Percentiles rank a stretch among this genome's conserved stretches.
phyloP scores from a whole-genome alignment of 805 yeast species.

The Schwanniomyces polymorphus region DNA sequence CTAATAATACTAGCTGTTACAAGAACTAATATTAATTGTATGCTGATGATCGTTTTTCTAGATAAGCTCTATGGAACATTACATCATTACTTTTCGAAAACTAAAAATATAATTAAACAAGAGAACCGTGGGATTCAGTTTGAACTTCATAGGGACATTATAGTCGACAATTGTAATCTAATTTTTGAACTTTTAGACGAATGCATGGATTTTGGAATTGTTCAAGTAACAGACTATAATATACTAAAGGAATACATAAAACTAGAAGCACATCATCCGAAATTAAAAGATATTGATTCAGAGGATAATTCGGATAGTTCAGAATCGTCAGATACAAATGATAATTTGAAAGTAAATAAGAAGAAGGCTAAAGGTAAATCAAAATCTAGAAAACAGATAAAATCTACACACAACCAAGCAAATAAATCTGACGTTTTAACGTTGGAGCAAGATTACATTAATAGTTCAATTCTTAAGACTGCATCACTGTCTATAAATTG shows the following conservation, averaged over 20 bases:
- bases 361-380: slow-evolving; percentile 8
- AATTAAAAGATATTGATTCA: slow-evolving; percentile 1
- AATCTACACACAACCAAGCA: slow-evolving; percentile 41
- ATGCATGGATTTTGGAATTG: slow-evolving; percentile 85
- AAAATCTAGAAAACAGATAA: slow-evolving; percentile 16
- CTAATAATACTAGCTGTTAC: slow-evolving; percentile 43
- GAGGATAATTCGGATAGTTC: slow-evolving; percentile 7
- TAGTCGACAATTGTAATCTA: slow-evolving; percentile 71
- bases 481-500: slow-evolving; percentile 59
- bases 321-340: slow-evolving; percentile 9
- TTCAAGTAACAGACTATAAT: slow-evolving; percentile 79
- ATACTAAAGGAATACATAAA: slow-evolving; percentile 78
- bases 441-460: slow-evolving; percentile 35
- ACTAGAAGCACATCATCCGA: slow-evolving; percentile 40
- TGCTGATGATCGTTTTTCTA: slow-evolving; percentile 59
- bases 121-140: slow-evolving; percentile 11
- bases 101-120: background rate
- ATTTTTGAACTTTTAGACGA: slow-evolving; percentile 86
- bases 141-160: slow-evolving; percentile 54
- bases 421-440: slow-evolving; percentile 29
- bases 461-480: slow-evolving; percentile 73
- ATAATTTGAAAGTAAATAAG: background rate
- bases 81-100: slow-evolving; percentile 21
- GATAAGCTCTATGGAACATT: slow-evolving; percentile 34
- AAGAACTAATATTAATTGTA: slow-evolving; percentile 50